Percentiles rank a stretch among this genome's conserved stretches.
Conservation (phyloP, 2,329 filamentous ascomycete genomes). For the Nemania diffusa region DNA sequence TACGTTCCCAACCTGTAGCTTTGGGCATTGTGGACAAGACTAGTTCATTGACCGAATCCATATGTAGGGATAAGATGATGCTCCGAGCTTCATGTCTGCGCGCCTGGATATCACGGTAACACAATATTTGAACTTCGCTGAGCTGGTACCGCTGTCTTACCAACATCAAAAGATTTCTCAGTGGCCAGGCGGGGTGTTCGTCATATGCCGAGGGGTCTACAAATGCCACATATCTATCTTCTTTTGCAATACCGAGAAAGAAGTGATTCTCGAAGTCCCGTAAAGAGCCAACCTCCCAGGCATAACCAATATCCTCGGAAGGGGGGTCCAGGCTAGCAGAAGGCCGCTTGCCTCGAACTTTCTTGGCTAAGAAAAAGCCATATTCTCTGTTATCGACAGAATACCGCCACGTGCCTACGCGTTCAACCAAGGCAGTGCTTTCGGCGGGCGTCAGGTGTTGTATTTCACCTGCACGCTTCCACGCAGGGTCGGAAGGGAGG, state of each 20-base stretch:
- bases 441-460: conserved; percentile 72
- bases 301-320: conserved; percentile 69
- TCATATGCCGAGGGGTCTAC: conserved; percentile 92
- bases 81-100: conserved; percentile 84
- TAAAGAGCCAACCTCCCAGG: conserved; percentile 82
- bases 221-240: conserved; percentile 86
- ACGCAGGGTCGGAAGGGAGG: conserved; percentile 86
- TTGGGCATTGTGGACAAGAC: conserved; percentile 75
- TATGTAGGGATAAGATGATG: conserved; percentile 75
- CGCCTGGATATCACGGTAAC: conserved; percentile 86
- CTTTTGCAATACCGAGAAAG: conserved; percentile 76
- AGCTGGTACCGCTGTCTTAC: conserved; percentile 84
- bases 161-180: conserved; percentile 88
- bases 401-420: conserved; percentile 88
- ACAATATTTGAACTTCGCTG: conserved; percentile 81
- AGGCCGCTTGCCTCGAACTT: conserved; percentile 58
- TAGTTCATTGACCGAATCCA: conserved; percentile 59
- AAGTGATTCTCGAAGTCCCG: conserved; percentile 86
- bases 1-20: conserved; percentile 94
- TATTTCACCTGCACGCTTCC: conserved; percentile 71
- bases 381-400: conserved; percentile 83
- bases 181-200: conserved; percentile 88
- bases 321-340: conserved; percentile 57
- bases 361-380: conserved; percentile 96
- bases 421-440: conserved; percentile 81